Evolutionary conservation across 164 flowering plant species (phyloP).

Genomic region (Brasenia schreberi): DNA sequence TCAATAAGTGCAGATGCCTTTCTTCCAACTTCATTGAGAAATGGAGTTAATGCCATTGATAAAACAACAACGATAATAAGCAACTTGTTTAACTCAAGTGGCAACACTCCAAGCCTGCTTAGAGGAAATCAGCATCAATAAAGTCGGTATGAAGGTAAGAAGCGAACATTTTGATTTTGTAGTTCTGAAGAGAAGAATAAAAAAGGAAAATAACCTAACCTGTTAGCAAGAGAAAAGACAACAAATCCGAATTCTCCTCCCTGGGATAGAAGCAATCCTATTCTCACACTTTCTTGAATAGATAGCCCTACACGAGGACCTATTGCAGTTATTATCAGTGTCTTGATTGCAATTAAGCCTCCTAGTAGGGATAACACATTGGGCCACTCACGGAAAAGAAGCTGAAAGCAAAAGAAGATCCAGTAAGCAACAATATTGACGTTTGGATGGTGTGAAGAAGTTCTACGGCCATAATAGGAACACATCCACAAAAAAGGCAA

Average conservation of each 20-base stretch:
- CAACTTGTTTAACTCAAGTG: constrained; percentile 95
- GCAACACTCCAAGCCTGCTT: constrained; percentile 91
- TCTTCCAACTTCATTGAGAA: constrained; percentile 80
- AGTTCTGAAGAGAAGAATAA: background rate
- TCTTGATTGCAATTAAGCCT: constrained; percentile 84
- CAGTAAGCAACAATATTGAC: background rate
- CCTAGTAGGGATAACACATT: constrained; percentile 84
- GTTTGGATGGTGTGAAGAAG: no score
- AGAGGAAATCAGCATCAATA: constrained; percentile 1
- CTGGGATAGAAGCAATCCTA: constrained; percentile 92
- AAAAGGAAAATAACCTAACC: constrained; percentile 24
- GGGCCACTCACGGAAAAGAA: constrained; percentile 94
- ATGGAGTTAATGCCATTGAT: constrained; percentile 95
- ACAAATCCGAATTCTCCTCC: constrained; percentile 99
- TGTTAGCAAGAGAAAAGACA: constrained; percentile 93
- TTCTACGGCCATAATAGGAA: no score
- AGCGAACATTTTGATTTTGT: no score
- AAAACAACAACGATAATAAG: constrained; percentile 93
- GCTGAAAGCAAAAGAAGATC: constrained; percentile 32
- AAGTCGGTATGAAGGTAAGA: no score
- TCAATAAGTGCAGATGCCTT: constrained; percentile 61
- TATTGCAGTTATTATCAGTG: constrained; percentile 79
- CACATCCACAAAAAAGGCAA: no score
- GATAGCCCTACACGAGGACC: constrained; percentile 95
- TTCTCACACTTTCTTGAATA: constrained; percentile 77